phyloP scores from a whole-genome alignment of 1,284 basidiomycete species.

The Cryptococcus sp. region DNA sequence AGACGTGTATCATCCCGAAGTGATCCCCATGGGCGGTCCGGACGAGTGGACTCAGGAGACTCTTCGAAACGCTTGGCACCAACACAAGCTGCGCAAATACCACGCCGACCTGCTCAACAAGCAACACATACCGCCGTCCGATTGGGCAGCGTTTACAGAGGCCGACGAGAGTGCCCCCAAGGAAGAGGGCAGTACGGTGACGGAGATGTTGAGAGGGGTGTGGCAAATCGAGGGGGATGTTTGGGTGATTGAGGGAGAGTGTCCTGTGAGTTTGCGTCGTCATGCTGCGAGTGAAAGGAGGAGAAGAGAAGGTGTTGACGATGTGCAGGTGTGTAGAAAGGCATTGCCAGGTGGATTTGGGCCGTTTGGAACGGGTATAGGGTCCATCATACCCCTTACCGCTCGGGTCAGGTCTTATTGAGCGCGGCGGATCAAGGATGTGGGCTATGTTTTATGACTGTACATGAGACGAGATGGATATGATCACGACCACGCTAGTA shows the following conservation, averaged over 20 bases:
- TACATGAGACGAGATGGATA: no score
- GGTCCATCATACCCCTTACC: constrained; percentile 1
- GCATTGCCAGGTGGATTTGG: constrained; percentile 29
- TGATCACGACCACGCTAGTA: no score
- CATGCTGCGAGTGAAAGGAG: no score
- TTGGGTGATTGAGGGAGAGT: constrained; percentile 42
- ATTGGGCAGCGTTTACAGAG: constrained; percentile 14
- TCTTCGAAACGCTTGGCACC: constrained; percentile 8
- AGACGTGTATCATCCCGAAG: background rate
- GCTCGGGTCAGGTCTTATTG: no score
- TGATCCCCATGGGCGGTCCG: constrained; percentile 10
- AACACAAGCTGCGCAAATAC: background rate
- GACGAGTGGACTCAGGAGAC: constrained; percentile 24
- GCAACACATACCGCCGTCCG: constrained; percentile 1
- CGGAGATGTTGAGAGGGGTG: constrained; percentile 28
- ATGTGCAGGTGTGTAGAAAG: constrained; percentile 31
- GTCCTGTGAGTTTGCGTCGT: constrained; percentile 45
- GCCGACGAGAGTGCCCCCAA: constrained; percentile 6
- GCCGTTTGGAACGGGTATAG: constrained; percentile 18
- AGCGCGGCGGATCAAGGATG: no score
- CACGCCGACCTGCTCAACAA: background rate
- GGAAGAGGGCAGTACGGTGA: constrained; percentile 12
- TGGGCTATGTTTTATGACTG: no score
- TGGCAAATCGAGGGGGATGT: constrained; percentile 25
- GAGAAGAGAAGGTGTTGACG: background rate